Percentiles rank a stretch among this genome's conserved stretches.
Evolutionary conservation across 805 yeast species (phyloP).

Genomic region (Saccharomycopsis sp.): DNA sequence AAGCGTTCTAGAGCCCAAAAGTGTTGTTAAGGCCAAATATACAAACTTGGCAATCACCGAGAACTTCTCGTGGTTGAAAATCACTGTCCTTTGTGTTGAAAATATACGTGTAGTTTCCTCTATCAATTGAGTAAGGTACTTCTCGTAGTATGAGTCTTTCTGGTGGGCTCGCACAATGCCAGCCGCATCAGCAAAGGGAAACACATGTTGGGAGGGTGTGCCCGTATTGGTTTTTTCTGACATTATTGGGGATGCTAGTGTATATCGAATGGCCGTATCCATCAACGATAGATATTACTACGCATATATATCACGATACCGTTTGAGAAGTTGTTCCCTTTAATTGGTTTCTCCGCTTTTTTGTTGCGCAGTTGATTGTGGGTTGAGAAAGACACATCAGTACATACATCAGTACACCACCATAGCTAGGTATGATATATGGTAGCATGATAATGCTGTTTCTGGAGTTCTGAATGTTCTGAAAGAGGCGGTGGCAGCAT

Average conservation of each 20-base stretch:
- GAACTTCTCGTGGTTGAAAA: constrained; percentile 57
- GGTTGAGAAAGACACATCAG: too few species aligned
- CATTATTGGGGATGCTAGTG: background rate
- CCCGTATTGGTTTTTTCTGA: background rate
- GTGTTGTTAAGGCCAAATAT: constrained; percentile 71
- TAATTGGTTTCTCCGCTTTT: too few species aligned
- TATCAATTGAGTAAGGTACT: constrained; percentile 45
- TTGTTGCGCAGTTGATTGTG: too few species aligned
- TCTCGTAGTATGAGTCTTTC: constrained; percentile 72
- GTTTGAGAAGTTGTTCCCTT: too few species aligned
- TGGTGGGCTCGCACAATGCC: constrained; percentile 88
- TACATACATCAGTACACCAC: too few species aligned
- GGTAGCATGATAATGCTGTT: too few species aligned
- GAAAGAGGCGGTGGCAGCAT: too few species aligned
- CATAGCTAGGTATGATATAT: too few species aligned
- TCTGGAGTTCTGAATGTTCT: too few species aligned
- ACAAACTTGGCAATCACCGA: constrained; percentile 50
- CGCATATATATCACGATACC: too few species aligned
- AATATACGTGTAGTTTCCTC: constrained; percentile 48
- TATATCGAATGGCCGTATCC: too few species aligned
- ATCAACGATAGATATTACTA: too few species aligned
- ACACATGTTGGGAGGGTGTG: constrained; percentile 21
- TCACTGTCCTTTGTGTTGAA: constrained; percentile 52
- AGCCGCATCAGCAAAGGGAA: constrained; percentile 81
- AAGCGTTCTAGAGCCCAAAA: constrained; percentile 68